These are phyloP conservation scores for Anastatica hierochuntica DNA, from an alignment of 345 rosid species.

Conservation along the genomic window DNA sequence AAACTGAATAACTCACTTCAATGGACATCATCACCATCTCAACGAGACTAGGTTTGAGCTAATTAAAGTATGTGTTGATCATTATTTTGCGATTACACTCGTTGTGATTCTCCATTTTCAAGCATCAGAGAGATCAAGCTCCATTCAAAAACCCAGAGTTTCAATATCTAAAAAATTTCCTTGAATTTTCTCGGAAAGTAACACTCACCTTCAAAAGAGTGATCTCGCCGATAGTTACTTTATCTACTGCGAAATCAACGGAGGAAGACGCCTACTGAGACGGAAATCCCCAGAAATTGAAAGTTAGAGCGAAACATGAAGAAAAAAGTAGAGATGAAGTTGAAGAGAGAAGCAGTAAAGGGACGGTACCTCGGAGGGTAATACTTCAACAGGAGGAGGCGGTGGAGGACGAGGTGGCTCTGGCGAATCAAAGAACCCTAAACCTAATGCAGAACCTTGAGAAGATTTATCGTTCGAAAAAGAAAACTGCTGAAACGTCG, in stretches of 20 bases:
- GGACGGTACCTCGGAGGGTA: constrained; percentile 46
- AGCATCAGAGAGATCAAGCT: too few species aligned
- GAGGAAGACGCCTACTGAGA: constrained; percentile 40
- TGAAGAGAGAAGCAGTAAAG: too few species aligned
- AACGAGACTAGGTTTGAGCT: too few species aligned
- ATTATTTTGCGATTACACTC: too few species aligned
- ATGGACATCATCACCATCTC: constrained; percentile 3
- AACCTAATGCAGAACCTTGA: too few species aligned
- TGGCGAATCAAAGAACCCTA: constrained; percentile 43
- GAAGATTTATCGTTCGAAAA: constrained; percentile 21
- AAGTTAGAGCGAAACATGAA: background rate
- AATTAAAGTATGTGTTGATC: too few species aligned
- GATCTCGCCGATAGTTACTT: constrained; percentile 42
- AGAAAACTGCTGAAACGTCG: constrained; percentile 28
- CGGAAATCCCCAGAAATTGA: constrained; percentile 1
- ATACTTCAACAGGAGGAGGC: constrained; percentile 63
- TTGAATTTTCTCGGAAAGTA: too few species aligned
- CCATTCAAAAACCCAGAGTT: too few species aligned
- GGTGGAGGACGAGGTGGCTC: constrained; percentile 54
- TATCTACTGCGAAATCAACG: constrained; percentile 37
- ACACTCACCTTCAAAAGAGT: constrained; percentile 65
- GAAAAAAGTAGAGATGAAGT: too few species aligned
- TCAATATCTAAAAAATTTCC: too few species aligned
- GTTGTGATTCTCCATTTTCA: too few species aligned
- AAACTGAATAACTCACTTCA: background rate